Evolutionary conservation across 257 asterid genomes (phyloP), one percentile per base, ranked within the genome.

Genomic region (Ballota nigra): DNA sequence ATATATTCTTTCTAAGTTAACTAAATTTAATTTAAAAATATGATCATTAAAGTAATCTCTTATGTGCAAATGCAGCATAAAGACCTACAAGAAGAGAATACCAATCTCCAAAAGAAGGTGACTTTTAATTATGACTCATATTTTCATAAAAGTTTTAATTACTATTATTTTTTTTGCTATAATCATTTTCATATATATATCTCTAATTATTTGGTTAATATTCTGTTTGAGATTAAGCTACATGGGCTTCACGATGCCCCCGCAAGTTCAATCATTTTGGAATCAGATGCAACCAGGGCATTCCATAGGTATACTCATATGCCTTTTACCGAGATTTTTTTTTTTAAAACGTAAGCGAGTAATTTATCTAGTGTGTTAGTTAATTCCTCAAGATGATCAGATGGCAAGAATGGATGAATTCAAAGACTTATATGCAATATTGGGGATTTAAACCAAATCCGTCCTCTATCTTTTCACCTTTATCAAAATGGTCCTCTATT

Each of bases 1-100:
- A 67, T 38, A 53, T 12, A 18, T 15, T 10, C 43, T 13, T 22
- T 56, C 22, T 6, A 19, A n/a, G 4, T 5, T 3, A 16, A 26
- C 33, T 47, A n/a, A n/a, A n/a, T n/a, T n/a, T n/a, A n/a, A n/a
- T n/a, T n/a, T n/a, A 33, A 63, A 15, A 38, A 55, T 45, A 66
- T 43, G 11, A 29, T 41, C 1, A 16, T 31, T 4, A 43, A 36
- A 5, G 7, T 10, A n/a, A 16, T 8, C 22, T 12, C 19, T 4
- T 34, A 6, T 11, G 19, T 20, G n/a, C 53, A 57, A 36, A 8
- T 83, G 80, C 84, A 86, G 92, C 82, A 82, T 6, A 84, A 82
- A 63, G 85, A 80, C 53, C 87, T 86, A 20, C 88, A 82, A 70
- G 89, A 84, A 70, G 87, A 86, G 81, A 86, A 82, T 78, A 74